Conservation (phyloP, 305 asterid genomes). For the Solanum hybrid region DNA sequence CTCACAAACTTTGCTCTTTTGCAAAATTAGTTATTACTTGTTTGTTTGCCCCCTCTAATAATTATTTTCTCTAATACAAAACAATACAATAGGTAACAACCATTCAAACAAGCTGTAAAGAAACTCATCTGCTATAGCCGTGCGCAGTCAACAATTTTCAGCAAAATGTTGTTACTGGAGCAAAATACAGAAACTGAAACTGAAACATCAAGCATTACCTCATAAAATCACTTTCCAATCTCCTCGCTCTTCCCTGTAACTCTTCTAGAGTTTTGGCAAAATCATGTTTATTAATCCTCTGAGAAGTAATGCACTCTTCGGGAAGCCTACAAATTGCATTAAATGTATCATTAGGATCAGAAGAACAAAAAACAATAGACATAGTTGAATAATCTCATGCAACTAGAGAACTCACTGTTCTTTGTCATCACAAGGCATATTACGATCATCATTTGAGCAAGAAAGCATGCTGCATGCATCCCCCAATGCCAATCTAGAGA, state of each 20-base stretch:
- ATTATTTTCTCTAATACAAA: neutral
- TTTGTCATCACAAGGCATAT: constrained; percentile 18
- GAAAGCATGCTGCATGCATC: constrained; percentile 51
- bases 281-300: constrained; percentile 25
- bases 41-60: neutral
- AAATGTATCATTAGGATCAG: neutral
- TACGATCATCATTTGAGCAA: constrained; percentile 22
- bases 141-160: neutral
- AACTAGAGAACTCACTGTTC: constrained; percentile 39
- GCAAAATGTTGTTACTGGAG: neutral
- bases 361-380: neutral
- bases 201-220: constrained; percentile 36
- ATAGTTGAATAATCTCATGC: constrained; percentile 12
- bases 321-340: constrained; percentile 27
- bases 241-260: constrained; percentile 39
- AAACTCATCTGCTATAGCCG: neutral
- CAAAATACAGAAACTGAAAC: neutral
- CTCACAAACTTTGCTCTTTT: neutral
- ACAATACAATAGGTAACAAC: neutral
- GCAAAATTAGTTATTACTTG: neutral
- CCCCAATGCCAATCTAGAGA: constrained; percentile 45
- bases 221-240: constrained; percentile 46
- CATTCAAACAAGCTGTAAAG: neutral
- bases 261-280: constrained; percentile 28
- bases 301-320: constrained; percentile 21